These are phyloP conservation scores for Cicer chorassanicum DNA, from an alignment of 306 rosid genomes.

Conservation along the genomic window DNA sequence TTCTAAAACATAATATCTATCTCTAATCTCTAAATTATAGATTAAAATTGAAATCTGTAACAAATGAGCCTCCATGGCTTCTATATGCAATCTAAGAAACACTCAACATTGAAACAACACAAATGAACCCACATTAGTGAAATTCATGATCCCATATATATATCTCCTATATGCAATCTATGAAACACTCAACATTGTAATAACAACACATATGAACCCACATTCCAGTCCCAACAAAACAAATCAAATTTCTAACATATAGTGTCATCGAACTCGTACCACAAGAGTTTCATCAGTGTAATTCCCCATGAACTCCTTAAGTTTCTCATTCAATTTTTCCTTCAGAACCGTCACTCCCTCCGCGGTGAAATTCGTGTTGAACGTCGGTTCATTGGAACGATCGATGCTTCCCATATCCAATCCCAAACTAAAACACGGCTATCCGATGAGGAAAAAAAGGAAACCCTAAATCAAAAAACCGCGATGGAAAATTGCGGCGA, in stretches of 20 bases:
- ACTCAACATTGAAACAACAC: not conserved
- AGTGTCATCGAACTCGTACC: constrained; percentile 58
- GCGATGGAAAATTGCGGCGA: not conserved
- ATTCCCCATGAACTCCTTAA: constrained; percentile 92
- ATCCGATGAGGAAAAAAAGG: constrained; percentile 2
- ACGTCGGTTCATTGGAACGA: constrained; percentile 61
- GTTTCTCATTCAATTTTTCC: constrained; percentile 75
- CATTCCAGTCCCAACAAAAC: constrained; percentile 6
- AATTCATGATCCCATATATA: too few species aligned
- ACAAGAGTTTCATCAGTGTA: constrained; percentile 93
- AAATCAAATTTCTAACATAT: constrained; percentile 12
- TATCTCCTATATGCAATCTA: too few species aligned
- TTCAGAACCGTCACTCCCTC: constrained; percentile 64
- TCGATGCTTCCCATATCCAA: constrained; percentile 78
- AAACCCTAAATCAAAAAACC: constrained; percentile 69
- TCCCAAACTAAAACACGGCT: not conserved
- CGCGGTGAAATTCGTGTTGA: constrained; percentile 63
- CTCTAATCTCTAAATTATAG: too few species aligned
- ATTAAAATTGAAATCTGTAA: too few species aligned
- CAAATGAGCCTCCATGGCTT: not conserved
- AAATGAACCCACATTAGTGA: not conserved
- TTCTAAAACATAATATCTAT: too few species aligned
- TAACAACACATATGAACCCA: not conserved
- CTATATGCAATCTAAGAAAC: constrained; percentile 1
- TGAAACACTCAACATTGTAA: not conserved